Evolutionary conservation across 257 asterid species (phyloP), one percentile per base, ranked within the genome.

Genomic region (Ilex asprella): DNA sequence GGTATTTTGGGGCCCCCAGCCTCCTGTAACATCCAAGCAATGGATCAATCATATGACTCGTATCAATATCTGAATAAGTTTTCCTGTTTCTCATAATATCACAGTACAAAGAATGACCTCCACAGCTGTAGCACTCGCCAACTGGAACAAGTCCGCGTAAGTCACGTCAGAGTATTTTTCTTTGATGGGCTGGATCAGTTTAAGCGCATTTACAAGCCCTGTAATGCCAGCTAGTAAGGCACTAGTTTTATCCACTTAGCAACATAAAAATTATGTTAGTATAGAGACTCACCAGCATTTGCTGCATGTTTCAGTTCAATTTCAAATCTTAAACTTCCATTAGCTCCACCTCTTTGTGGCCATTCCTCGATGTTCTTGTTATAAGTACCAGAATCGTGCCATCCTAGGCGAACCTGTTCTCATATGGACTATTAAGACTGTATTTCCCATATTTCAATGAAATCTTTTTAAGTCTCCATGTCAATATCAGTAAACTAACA

Each of bases 301-400:
- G 99, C 97, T 51, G 77, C 95, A 75, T 93, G 97, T 70, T 87
- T 89, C 63, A 93, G 76, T 74, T 93, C 99, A 71, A 81, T 59
- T 39, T 93, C 97, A 76, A 85, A 93, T 81, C 97, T 89, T 71
- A 93, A 74, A 73, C 99, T 93, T 72, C 92, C 99, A 75, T 93
- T 93, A 62, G 96, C 96, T 68, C 99, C 99, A 64, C 99, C 99
- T 69, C 96, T 74, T 67, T 66, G 76, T 57, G 97, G 99, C 95
- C 95, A 93, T 59, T 93, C 99, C 75, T 73, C 83, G 67, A 93
- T 87, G 65, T 81, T 81, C 80, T 87, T 85, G 79, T 93, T 85
- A 66, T 87, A 89, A 31, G 99, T 93, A 74, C 99, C 97, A 32
- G 99, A 88, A 81, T 93, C 99, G 77, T 93, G 99, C 99, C 99